phyloP scores from a whole-genome alignment of 2,329 filamentous ascomycete species.

The Beauveria sp. region DNA sequence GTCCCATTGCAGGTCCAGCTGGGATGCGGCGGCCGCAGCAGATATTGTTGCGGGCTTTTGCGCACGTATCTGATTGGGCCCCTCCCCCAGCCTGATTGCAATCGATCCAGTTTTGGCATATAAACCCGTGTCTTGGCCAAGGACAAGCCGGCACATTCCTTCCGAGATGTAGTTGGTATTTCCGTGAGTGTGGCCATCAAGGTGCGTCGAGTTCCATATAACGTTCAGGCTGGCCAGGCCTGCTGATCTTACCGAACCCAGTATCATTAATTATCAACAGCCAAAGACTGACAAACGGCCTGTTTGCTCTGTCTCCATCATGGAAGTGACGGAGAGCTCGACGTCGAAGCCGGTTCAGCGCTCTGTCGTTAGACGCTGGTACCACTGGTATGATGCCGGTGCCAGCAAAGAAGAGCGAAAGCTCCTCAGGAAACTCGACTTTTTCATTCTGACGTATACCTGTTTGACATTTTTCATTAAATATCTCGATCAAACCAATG shows the following conservation, averaged over 20 bases:
- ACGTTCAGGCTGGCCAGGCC: background rate
- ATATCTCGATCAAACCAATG: constrained; percentile 33
- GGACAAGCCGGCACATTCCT: background rate
- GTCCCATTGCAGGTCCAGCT: background rate
- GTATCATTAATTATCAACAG: no score
- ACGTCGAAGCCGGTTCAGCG: background rate
- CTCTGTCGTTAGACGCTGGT: constrained; percentile 18
- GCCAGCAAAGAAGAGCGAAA: constrained; percentile 33
- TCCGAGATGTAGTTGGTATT: background rate
- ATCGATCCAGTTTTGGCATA: background rate
- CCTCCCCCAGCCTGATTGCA: background rate
- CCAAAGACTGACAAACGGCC: no score
- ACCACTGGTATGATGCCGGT: constrained; percentile 35
- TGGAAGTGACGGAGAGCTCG: background rate
- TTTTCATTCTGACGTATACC: constrained; percentile 33
- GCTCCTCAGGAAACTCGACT: constrained; percentile 42
- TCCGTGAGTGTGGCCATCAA: background rate
- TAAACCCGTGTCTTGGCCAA: background rate
- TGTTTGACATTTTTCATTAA: constrained; percentile 42
- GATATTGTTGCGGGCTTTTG: background rate
- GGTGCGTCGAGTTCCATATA: background rate
- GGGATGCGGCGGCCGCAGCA: background rate
- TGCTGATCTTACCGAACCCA: background rate
- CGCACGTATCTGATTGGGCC: background rate
- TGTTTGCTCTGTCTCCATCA: background rate